These are phyloP conservation scores for Acanthamoeba rhysodes DNA, from an alignment of 208 protist genomes.

Conservation along the genomic window DNA sequence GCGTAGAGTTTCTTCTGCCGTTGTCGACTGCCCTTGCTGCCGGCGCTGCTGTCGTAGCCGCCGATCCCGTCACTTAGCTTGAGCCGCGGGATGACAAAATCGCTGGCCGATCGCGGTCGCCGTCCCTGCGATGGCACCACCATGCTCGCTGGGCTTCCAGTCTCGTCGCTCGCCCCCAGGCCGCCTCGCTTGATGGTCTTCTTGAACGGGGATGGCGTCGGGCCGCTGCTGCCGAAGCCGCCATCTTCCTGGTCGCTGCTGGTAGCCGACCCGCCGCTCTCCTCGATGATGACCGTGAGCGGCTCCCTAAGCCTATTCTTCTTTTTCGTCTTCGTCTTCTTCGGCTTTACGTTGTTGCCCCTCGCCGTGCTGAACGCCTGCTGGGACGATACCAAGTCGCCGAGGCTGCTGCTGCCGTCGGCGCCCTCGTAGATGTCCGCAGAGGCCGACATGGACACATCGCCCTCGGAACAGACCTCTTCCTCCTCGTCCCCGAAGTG, in stretches of 20 bases:
- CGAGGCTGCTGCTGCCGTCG: not conserved
- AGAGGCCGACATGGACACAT: not conserved
- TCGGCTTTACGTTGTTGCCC: not conserved
- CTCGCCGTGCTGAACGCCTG: too few species aligned
- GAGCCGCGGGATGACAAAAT: not conserved
- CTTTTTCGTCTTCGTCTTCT: not conserved
- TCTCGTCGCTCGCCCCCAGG: not conserved
- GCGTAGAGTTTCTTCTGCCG: not conserved
- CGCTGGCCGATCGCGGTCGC: not conserved
- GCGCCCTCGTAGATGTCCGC: not conserved
- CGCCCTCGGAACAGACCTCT: not conserved
- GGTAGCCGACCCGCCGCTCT: not conserved
- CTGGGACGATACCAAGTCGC: too few species aligned
- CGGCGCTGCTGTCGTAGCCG: not conserved
- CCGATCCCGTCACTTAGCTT: not conserved
- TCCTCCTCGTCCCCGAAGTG: not conserved
- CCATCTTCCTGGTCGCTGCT: not conserved
- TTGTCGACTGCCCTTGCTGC: not conserved
- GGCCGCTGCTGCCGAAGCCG: not conserved
- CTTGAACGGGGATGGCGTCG: slow-evolving; percentile 23
- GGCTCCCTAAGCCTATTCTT: not conserved
- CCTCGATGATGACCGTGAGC: not conserved
- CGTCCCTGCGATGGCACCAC: not conserved
- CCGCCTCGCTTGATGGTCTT: slow-evolving; percentile 7
- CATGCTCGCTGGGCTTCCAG: not conserved